phyloP scores from a whole-genome alignment of 1,284 basidiomycete genomes.

The Vanrija sp. region DNA sequence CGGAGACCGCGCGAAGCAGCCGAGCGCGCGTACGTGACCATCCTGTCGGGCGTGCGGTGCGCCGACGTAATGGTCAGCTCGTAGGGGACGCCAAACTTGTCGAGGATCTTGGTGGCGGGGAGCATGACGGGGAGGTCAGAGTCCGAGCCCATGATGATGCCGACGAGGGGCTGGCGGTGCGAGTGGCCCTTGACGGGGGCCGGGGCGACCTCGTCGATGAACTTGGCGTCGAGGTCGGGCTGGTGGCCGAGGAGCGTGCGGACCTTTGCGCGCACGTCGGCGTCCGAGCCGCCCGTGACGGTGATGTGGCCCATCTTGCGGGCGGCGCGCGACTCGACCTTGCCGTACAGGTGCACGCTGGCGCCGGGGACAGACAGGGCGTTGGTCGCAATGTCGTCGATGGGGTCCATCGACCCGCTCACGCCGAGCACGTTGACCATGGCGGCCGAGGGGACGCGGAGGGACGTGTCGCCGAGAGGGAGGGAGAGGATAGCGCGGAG shows the following conservation, averaged over 20 bases:
- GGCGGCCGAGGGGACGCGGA: constrained; percentile 80
- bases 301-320: constrained; percentile 99
- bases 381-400: constrained; percentile 55
- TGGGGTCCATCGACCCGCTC: constrained; percentile 60
- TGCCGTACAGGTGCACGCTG: constrained; percentile 87
- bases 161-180: constrained; percentile 73
- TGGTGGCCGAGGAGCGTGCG: constrained; percentile 65
- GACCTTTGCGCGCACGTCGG: constrained; percentile 66
- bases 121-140: constrained; percentile 95
- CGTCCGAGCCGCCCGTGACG: constrained; percentile 76
- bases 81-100: constrained; percentile 77
- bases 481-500: constrained; percentile 90
- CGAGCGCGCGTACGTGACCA: constrained; percentile 75
- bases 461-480: constrained; percentile 80
- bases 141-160: constrained; percentile 98
- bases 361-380: constrained; percentile 71
- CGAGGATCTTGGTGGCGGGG: constrained; percentile 79
- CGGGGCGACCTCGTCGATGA: constrained; percentile 59
- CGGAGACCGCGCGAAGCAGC: constrained; percentile 71
- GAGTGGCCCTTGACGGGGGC: constrained; percentile 49
- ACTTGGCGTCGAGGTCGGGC: constrained; percentile 54
- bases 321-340: constrained; percentile 80
- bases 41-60: constrained; percentile 85
- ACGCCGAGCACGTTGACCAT: constrained; percentile 95
- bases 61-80: constrained; percentile 95